phyloP scores from a whole-genome alignment of 108 stramenopile genomes.

The Discostella pseudostelligera region DNA sequence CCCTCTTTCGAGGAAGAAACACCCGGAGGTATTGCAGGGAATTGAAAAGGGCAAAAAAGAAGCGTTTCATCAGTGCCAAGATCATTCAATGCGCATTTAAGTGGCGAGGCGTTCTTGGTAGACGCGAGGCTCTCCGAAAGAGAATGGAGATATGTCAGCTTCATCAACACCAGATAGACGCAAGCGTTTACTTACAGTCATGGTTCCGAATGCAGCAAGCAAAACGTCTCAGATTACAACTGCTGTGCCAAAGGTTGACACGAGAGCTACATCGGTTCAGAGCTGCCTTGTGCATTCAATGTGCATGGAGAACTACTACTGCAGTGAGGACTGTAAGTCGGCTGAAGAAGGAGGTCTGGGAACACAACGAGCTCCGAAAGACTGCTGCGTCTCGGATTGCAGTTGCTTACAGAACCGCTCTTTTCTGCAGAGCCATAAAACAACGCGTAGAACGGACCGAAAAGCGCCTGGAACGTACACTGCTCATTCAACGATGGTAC shows the following conservation, averaged over 20 bases:
- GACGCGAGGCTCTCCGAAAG: slow-evolving; percentile 17
- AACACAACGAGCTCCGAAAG: slow-evolving; percentile 9
- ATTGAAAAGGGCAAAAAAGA: slow-evolving; percentile 13
- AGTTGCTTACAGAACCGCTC: neutral
- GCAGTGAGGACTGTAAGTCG: neutral
- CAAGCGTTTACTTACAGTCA: slow-evolving; percentile 19
- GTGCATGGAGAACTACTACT: slow-evolving; percentile 13
- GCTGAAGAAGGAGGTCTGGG: slow-evolving; percentile 18
- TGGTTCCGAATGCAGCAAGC: slow-evolving; percentile 28
- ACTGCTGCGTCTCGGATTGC: slow-evolving; percentile 14
- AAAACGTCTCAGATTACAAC: neutral
- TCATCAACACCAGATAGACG: slow-evolving; percentile 4
- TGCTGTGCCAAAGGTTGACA: slow-evolving; percentile 6
- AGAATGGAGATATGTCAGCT: slow-evolving; percentile 3
- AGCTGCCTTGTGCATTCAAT: slow-evolving; percentile 31
- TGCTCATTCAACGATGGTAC: slow-evolving; percentile 33
- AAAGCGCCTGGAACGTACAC: slow-evolving; percentile 12
- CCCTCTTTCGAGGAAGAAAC: slow-evolving; percentile 39
- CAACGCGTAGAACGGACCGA: slow-evolving; percentile 10
- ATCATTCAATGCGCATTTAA: slow-evolving; percentile 35
- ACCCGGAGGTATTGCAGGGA: slow-evolving; percentile 31
- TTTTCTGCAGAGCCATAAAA: slow-evolving; percentile 25
- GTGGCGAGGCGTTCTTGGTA: slow-evolving; percentile 35
- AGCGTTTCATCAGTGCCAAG: neutral
- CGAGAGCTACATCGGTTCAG: slow-evolving; percentile 15